These are phyloP conservation scores for Maudiozyma turicensis DNA, from an alignment of 805 yeast genomes.

Conservation along the genomic window DNA sequence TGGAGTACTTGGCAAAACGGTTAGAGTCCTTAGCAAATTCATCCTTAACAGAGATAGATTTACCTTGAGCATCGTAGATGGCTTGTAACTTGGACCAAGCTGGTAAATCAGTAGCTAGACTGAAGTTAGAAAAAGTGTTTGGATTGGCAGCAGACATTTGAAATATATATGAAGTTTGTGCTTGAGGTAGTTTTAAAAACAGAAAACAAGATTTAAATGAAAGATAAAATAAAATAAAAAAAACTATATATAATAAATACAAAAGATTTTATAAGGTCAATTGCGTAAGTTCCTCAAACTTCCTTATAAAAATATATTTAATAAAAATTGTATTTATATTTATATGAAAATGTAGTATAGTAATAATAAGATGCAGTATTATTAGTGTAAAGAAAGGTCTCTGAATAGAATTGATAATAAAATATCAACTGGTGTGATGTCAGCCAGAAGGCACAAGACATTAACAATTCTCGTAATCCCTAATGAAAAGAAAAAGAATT, in stretches of 20 bases:
- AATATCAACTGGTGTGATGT: background rate
- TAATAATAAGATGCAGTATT: too few relatives aligned
- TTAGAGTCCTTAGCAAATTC: conserved; percentile 67
- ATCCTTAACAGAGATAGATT: conserved; percentile 60
- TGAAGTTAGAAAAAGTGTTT: conserved; percentile 37
- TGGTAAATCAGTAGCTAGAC: conserved; percentile 61
- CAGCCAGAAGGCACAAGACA: background rate
- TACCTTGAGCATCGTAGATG: conserved; percentile 61
- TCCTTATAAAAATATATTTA: too few relatives aligned
- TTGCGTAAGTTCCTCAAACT: too few relatives aligned
- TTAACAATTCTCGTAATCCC: background rate
- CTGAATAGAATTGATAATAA: background rate
- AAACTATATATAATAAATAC: background rate
- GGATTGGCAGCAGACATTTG: conserved; percentile 10
- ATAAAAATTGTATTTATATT: too few relatives aligned
- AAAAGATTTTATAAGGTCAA: background rate
- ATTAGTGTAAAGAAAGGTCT: too few relatives aligned
- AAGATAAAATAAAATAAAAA: background rate
- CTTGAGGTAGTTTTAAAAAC: background rate
- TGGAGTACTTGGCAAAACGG: conserved; percentile 69
- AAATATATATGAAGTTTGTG: background rate
- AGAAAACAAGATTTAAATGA: background rate
- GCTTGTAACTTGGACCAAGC: conserved; percentile 75
- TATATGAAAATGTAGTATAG: too few relatives aligned
- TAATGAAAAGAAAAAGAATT: background rate